phyloP scores from a whole-genome alignment of 1,284 basidiomycete species.

The Heterobasidion occidentale region DNA sequence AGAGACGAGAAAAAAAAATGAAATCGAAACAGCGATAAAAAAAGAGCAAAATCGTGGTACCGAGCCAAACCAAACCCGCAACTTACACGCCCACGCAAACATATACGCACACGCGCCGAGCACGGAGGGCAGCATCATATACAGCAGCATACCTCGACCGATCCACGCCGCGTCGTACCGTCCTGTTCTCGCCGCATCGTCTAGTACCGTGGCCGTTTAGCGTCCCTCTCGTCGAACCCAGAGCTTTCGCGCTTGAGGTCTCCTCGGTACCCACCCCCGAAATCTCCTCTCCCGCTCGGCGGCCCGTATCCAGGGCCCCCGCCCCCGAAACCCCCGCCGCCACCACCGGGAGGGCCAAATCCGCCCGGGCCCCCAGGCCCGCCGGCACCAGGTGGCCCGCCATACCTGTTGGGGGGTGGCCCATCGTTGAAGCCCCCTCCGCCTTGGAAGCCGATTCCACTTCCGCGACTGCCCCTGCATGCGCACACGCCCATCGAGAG shows the following conservation, averaged over 20 bases:
- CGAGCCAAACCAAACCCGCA: constrained; percentile 1
- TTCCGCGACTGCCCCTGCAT: constrained; percentile 45
- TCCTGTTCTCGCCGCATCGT: neutral
- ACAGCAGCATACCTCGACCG: neutral
- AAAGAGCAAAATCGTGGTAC: constrained; percentile 7
- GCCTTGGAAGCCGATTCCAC: constrained; percentile 63
- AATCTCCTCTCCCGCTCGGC: constrained; percentile 18
- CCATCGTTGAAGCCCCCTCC: constrained; percentile 47
- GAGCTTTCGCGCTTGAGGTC: constrained; percentile 64
- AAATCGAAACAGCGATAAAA: constrained; percentile 8
- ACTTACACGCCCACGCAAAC: constrained; percentile 6
- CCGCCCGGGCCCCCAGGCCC: constrained; percentile 21
- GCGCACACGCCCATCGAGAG: no score
- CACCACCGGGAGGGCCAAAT: constrained; percentile 20
- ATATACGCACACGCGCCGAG: constrained; percentile 1
- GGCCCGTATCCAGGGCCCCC: constrained; percentile 23
- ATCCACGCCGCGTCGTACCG: neutral
- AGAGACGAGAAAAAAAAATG: constrained; percentile 3
- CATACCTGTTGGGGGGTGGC: constrained; percentile 44
- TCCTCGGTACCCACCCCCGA: constrained; percentile 46
- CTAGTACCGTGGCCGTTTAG: constrained; percentile 77
- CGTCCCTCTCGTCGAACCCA: constrained; percentile 73
- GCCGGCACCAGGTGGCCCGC: constrained; percentile 14
- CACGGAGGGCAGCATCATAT: neutral
- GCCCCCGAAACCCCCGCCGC: neutral